A percentile compares a stretch with the other conserved stretches of the same genome.
These are phyloP conservation scores for Platismatia glauca DNA, from an alignment of 495 filamentous ascomycete species.

Conservation along the genomic window DNA sequence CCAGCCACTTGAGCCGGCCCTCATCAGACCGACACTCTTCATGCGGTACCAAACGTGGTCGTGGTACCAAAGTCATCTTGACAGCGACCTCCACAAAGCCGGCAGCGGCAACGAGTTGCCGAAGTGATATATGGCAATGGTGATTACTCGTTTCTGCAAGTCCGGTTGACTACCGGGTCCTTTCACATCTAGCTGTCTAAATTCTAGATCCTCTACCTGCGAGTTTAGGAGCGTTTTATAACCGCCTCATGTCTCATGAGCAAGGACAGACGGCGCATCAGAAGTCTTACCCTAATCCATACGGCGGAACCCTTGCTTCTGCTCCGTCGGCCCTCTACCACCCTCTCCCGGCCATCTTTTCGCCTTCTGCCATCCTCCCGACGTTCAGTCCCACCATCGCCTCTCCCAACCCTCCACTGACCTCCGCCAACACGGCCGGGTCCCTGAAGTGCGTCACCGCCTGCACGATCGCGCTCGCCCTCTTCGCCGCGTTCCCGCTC, in stretches of 20 bases:
- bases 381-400: conserved; percentile 95
- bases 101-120: neutral
- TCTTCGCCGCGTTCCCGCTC: conserved; percentile 74
- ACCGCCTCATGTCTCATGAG: neutral
- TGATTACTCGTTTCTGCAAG: neutral
- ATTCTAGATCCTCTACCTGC: neutral
- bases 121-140: neutral
- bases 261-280: neutral
- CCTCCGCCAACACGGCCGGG: conserved; percentile 76
- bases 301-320: neutral
- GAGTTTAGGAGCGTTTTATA: neutral
- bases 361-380: conserved; percentile 56
- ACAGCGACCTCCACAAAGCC: neutral
- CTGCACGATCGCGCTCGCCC: conserved; percentile 89
- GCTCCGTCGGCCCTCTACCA: conserved; percentile 49
- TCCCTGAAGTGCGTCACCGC: conserved; percentile 86
- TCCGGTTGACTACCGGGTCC: neutral
- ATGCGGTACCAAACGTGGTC: no score
- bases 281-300: neutral
- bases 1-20: neutral
- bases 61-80: neutral
- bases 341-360: conserved; percentile 79
- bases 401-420: conserved; percentile 78
- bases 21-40: neutral
- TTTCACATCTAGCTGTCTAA: neutral